Percentiles rank a stretch among this genome's conserved stretches.
Evolutionary conservation across 2,329 filamentous ascomycete genomes (phyloP).

Genomic region (Cladosporium sp.): DNA sequence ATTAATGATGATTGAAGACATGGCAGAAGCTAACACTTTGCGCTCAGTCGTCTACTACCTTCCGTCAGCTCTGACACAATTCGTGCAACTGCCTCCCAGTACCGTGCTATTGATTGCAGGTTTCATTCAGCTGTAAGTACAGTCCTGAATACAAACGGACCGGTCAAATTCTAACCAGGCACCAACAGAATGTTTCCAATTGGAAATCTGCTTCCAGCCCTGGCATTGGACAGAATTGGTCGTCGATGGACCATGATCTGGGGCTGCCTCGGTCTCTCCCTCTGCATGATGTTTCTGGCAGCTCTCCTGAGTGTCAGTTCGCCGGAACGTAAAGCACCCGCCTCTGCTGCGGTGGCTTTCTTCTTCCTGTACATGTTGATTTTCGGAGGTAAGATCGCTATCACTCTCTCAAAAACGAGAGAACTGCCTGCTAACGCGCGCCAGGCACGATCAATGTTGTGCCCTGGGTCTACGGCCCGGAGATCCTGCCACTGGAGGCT

Average conservation of each 20-base stretch:
- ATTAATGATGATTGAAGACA: background rate
- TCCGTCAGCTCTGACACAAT: conserved; percentile 38
- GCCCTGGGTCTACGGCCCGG: conserved; percentile 46
- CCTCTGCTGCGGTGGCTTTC: conserved; percentile 42
- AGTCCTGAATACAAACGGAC: background rate
- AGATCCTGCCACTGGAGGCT: conserved; percentile 46
- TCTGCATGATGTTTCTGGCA: conserved; percentile 35
- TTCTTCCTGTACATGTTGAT: conserved; percentile 39
- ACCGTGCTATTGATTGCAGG: conserved; percentile 42
- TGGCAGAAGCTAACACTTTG: background rate
- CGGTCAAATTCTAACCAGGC: background rate
- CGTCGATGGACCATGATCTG: conserved; percentile 25
- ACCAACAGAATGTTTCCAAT: conserved; percentile 31
- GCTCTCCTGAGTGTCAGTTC: conserved; percentile 38
- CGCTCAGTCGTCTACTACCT: conserved; percentile 34
- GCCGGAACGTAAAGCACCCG: conserved; percentile 21
- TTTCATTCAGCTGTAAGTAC: conserved; percentile 27
- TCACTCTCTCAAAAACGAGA: conserved; percentile 13
- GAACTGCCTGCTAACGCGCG: background rate
- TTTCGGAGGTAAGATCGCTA: conserved; percentile 21
- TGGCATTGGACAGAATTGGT: conserved; percentile 38
- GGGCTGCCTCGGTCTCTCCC: conserved; percentile 19
- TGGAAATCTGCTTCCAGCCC: conserved; percentile 39
- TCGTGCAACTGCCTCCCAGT: conserved; percentile 40
- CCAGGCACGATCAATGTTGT: conserved; percentile 39